Base-by-base conservation (phyloP, 192 early-diverging fungal genomes). In the Chytriomyces hyalinus region DNA sequence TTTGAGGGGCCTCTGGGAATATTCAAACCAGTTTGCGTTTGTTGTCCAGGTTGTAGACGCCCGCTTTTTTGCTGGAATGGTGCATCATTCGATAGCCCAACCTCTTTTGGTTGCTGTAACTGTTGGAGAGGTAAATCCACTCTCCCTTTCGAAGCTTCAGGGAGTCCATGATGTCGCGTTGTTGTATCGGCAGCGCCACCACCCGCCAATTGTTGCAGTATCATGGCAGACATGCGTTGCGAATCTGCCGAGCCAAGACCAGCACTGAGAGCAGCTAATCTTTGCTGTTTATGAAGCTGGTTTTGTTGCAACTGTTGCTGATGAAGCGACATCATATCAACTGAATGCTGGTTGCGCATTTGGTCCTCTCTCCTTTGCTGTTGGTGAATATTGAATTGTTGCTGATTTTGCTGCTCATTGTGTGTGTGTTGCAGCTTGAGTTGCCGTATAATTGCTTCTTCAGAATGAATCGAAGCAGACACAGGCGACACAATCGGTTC, bases 361-460 rank as follows among this genome's bases (percentile, higher is more conserved):
- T 47, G 26, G 45, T 47, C 17, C 44, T 49, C 67, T 57, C 57
- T 48, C 47, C 15, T 17, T 26, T 59, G 49, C 53, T 57, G 69
- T 26, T 67, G 71, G 17, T 73, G 71, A 53, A 62, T 60, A 53
- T 46, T 73, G 20, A 57, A 51, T 17, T 28, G 63, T 22, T 65
- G 63, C n/a, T 65, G 63, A 13, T 3, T 26, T 68, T 68, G 66
- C 22, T 24, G 43, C 44, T 48, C 17, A n/a, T 68, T 28, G 0
- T 36, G 3, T 36, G 20, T 20, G 13, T 67, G 49, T 53, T 70
- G 69, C 49, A 57, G 69, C 69, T 70, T 70, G 49, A 70, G 49
- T 57, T 70, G 69, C 20, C 53, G 69, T 15, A 70, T 49, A 44
- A 70, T 53, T 9, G 49, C 69, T 24, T 70, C 69, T 57, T 70